Evolutionary conservation across 1,284 basidiomycete species (phyloP).

Genomic region (Irpex lacteus): DNA sequence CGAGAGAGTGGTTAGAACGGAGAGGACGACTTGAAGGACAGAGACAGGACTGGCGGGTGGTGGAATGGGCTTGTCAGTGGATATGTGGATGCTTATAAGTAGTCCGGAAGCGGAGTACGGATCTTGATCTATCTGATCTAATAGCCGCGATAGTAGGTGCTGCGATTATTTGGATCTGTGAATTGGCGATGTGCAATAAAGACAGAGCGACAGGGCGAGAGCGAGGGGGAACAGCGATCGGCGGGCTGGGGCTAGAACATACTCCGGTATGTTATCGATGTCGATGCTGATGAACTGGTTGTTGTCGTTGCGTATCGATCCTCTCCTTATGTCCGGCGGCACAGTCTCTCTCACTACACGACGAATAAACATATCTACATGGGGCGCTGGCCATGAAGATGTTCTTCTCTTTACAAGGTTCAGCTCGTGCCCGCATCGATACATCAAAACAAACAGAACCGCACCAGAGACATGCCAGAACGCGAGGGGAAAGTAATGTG

Average conservation of each 20-base stretch:
- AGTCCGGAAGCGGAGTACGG: conserved; percentile 54
- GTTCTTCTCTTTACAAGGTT: background rate
- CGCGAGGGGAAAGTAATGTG: background rate
- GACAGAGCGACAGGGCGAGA: background rate
- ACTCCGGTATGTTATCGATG: conserved; percentile 26
- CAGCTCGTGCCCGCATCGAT: background rate
- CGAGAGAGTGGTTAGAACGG: background rate
- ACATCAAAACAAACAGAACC: background rate
- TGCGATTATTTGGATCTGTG: conserved; percentile 16
- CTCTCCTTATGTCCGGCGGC: too few species aligned
- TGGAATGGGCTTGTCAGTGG: conserved; percentile 20
- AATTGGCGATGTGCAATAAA: background rate
- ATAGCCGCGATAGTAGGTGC: conserved; percentile 21
- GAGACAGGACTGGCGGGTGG: conserved; percentile 21
- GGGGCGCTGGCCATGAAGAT: background rate
- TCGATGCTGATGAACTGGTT: conserved; percentile 21
- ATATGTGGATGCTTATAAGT: conserved; percentile 44
- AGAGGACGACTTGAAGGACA: conserved; percentile 31
- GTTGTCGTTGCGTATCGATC: background rate
- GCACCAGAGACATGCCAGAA: background rate
- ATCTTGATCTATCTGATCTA: conserved; percentile 63
- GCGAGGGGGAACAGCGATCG: background rate
- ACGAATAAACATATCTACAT: background rate
- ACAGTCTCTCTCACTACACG: background rate
- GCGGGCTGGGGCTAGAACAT: background rate